These are phyloP conservation scores for Dicorynia guianensis DNA, from an alignment of 306 rosid species.

Conservation along the genomic window DNA sequence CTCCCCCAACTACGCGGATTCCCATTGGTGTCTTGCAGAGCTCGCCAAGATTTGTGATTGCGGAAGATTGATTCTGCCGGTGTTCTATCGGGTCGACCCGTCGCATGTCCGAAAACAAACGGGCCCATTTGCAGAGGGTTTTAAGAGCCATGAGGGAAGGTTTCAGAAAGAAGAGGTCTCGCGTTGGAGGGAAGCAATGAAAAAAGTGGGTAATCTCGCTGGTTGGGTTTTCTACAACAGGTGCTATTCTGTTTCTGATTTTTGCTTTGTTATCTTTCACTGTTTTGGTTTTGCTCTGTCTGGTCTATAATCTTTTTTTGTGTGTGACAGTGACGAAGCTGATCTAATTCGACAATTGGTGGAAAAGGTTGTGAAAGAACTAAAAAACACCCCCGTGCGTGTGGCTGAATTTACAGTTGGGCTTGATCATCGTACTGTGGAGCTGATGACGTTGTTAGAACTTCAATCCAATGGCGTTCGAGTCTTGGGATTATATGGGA, in stretches of 20 bases:
- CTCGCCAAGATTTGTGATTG: constrained; percentile 58
- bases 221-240: constrained; percentile 46
- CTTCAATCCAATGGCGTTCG: constrained; percentile 45
- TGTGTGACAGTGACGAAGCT: constrained; percentile 39
- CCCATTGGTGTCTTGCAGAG: constrained; percentile 59
- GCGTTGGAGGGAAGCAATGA: constrained; percentile 64
- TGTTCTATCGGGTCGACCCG: constrained; percentile 58
- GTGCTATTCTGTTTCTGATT: background rate
- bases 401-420: constrained; percentile 60
- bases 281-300: background rate
- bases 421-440: constrained; percentile 48
- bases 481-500: constrained; percentile 64
- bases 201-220: constrained; percentile 54
- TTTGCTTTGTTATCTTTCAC: background rate
- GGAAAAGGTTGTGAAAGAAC: constrained; percentile 46
- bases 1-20: constrained; percentile 53
- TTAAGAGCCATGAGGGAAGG: constrained; percentile 30
- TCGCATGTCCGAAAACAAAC: constrained; percentile 54
- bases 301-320: background rate
- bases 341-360: constrained; percentile 42
- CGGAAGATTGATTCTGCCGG: constrained; percentile 54
- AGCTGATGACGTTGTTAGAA: constrained; percentile 40
- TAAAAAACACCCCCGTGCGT: constrained; percentile 53
- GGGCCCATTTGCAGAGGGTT: constrained; percentile 50
- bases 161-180: background rate